Base-by-base conservation (phyloP, 441 rosid species). In the Kokia cookei region DNA sequence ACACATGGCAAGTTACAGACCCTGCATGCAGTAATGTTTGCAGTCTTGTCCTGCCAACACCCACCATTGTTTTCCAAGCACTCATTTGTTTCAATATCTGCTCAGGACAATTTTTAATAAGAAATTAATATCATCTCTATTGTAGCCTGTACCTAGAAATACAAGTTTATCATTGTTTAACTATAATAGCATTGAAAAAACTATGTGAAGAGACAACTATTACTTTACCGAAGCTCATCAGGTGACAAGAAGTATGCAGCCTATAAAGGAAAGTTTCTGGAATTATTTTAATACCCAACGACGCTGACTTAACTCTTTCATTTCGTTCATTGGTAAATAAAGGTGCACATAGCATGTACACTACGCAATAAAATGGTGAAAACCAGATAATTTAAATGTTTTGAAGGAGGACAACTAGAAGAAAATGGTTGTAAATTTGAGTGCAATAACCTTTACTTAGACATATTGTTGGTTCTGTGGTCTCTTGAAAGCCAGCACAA, bases 401-500 rank as follows among this genome's bases (percentile, higher is more conserved):
- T 32, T 15, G n/a, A 13, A 42, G 50, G 19, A 63, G 35, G 35
- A 55, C 24, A 29, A 73, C 15, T 43, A 60, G 72, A 51, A 29
- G 48, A 43, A 55, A 72, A 59, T 45, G 50, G 6, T 59, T 45
- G 51, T 69, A 50, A 27, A 27, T 69, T 69, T 68, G 59, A 75
- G 67, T 12, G 15, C 35, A 17, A 69, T 62, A 57, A 94, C 99
- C 99, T 88, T 84, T 87, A 72, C 83, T 91, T 83, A 95, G 77
- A 72, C 99, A 95, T 60, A 90, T 84, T 43, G 87, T 80, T 71
- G 99, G 99, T 83, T 95, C 99, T 1, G 96, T 91, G 50, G 97
- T 89, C 87, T 95, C 99, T 64, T 85, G 81, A 68, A 93, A 95
- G 72, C 99, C 99, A 58, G 99, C 84, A 86, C 98, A 95, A 62